phyloP scores from a whole-genome alignment of 345 rosid species.

The Adansonia digitata region DNA sequence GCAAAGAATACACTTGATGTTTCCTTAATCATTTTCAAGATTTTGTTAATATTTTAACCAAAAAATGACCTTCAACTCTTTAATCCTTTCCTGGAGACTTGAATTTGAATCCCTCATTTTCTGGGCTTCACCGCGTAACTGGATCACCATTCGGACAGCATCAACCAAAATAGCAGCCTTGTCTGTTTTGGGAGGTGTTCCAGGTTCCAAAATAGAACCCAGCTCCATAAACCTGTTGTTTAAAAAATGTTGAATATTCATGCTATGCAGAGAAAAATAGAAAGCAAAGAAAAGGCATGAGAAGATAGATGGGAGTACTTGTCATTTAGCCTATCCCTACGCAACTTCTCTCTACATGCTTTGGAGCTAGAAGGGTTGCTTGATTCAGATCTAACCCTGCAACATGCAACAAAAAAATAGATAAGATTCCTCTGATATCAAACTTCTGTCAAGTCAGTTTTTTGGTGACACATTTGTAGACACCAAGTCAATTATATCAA shows the following conservation, averaged over 20 bases:
- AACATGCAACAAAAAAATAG: constrained; percentile 1
- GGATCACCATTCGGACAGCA: constrained; percentile 79
- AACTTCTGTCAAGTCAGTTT: background rate
- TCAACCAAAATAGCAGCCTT: constrained; percentile 80
- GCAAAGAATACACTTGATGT: background rate
- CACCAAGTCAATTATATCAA: background rate
- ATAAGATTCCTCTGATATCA: background rate
- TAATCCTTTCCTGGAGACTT: constrained; percentile 79
- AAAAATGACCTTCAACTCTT: constrained; percentile 46
- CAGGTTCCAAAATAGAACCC: constrained; percentile 78
- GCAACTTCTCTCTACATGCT: constrained; percentile 97
- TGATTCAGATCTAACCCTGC: constrained; percentile 52
- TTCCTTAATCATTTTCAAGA: background rate
- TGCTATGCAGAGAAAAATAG: constrained; percentile 1
- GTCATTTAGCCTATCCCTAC: constrained; percentile 91
- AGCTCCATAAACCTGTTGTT: constrained; percentile 76
- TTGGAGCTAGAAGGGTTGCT: constrained; percentile 72
- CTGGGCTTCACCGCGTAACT: constrained; percentile 66
- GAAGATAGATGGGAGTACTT: constrained; percentile 37
- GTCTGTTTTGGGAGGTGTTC: constrained; percentile 87
- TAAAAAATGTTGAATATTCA: constrained; percentile 4
- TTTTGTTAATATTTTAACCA: background rate
- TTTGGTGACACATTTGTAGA: background rate
- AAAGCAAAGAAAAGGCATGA: background rate
- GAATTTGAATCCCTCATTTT: constrained; percentile 81